Base-by-base conservation (phyloP, 108 stramenopile species). In the Bacterosira constricta region DNA sequence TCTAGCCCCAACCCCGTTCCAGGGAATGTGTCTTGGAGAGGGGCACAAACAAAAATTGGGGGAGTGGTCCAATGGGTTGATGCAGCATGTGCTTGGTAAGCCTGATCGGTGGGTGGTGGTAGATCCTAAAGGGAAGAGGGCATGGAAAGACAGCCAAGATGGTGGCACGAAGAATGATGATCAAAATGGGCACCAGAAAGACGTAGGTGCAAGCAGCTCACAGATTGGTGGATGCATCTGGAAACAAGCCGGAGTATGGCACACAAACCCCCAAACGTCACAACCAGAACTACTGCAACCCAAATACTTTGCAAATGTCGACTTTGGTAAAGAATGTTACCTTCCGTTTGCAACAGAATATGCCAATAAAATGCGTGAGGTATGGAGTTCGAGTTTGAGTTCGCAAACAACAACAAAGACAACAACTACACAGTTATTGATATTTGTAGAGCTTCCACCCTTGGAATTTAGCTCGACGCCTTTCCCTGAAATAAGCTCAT, bases 231-330 rank as follows among this genome's bases (percentile, higher is more conserved):
- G 61, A 32, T 72, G 71, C 42, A 53, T 72, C 35, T 72, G 71
- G 71, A 72, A 53, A n/a, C 61, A 55, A 63, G 62, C 60, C 15
- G 71, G 71, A 18, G 62, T 72, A 15, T 72, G 71, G 71, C 52
- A 51, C n/a, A 72, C 53, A 5, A 42, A 72, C 15, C 27, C 61
- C 5, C 17, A 72, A 41, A 72, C 53, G 0, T 27, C 35, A 13
- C 32, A 72, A 10, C 71, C 71, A 0, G 61, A 63, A 12, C 41
- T 72, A 29, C 39, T 72, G 5, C 29, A 1, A 15, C 71, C 71
- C 52, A 31, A 72, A 8, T 72, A 72, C 30, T 72, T 72, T 45
- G 71, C 71, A 10, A 35, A 63, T 35, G 53, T 72, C 27, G 61
- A 72, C 53, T 72, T 72, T 54, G 71, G 71, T 31, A 45, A 27